phyloP scores from a whole-genome alignment of 306 rosid species.

The Cercis canadensis region DNA sequence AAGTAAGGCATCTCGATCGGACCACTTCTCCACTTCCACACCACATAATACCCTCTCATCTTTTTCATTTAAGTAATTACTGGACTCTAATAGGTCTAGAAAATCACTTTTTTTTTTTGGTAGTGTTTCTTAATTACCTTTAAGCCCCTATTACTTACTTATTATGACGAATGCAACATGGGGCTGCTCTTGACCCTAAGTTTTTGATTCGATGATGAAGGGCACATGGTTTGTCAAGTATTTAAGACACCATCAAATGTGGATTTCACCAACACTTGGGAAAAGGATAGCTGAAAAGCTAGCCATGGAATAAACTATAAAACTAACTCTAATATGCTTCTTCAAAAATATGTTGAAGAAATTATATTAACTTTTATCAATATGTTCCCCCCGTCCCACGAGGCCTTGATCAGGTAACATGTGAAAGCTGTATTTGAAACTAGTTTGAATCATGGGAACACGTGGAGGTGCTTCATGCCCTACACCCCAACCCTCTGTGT shows the following conservation, averaged over 20 bases:
- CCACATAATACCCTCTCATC: too few relatives aligned
- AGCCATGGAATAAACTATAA: too few relatives aligned
- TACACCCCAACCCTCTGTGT: not conserved
- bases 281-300: too few relatives aligned
- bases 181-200: too few relatives aligned
- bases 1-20: not conserved
- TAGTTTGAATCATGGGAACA: conserved; percentile 24
- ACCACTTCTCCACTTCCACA: not conserved
- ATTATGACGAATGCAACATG: not conserved
- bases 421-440: conserved; percentile 13
- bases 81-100: too few relatives aligned
- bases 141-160: not conserved
- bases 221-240: too few relatives aligned
- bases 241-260: too few relatives aligned
- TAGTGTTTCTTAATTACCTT: not conserved
- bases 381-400: not conserved
- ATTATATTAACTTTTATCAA: not conserved
- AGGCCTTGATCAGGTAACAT: not conserved
- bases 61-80: too few relatives aligned
- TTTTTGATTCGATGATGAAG: too few relatives aligned
- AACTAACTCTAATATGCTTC: too few relatives aligned
- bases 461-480: conserved; percentile 22
- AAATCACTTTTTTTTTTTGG: too few relatives aligned
- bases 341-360: not conserved
- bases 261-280: too few relatives aligned